Evolutionary conservation across 768 basidiomycete genomes (phyloP), one percentile per base, ranked within the genome.

Genomic region (Sutorius australiensis): DNA sequence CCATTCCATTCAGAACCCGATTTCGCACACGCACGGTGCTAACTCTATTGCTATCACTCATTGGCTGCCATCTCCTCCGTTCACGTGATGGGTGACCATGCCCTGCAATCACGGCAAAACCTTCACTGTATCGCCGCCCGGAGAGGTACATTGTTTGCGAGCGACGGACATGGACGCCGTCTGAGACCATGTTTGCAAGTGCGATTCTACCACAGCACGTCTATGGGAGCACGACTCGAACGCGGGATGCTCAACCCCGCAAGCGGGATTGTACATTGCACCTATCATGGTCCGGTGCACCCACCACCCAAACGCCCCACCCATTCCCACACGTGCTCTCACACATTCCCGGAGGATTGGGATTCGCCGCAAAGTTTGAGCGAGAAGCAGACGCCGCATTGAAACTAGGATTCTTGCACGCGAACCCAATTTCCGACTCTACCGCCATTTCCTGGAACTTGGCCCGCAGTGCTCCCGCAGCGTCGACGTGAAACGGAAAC

Each of bases 41-140:
- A 56, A 56, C 54, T 48, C 55, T 56, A 48, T 43, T 31, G 28
- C 24, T 6, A 48, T 43, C 36, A 33, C 24, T 6, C 27, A 13
- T 11, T 9, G 14, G 28, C 12, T 11, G 17, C 31, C 21, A 46
- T 51, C 40, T 39, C 55, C 41, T 58, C 46, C 56, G 56, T 50
- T 17, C 42, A 50, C 39, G 45, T 46, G 53, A 44, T 3, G 24
- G 6, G 16, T 14, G 12, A 9, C n/a, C 36, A 37, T 14, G 36
- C 41, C 11, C 21, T 46, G 19, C 39, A 21, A 42, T 57, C 56
- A 51, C 56, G 46, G 37, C 24, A 30, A 24, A 24, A 27, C 19
- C 6, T 13, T 34, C 17, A 17, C 33, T 30, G 42, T 54, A 54
- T 54, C 43, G 1, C 51, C 51, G 53, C 42, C 19, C 32, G 16